Base-by-base conservation (phyloP, 2,329 filamentous ascomycete genomes). In the Penicillium aurantiogriseum region DNA sequence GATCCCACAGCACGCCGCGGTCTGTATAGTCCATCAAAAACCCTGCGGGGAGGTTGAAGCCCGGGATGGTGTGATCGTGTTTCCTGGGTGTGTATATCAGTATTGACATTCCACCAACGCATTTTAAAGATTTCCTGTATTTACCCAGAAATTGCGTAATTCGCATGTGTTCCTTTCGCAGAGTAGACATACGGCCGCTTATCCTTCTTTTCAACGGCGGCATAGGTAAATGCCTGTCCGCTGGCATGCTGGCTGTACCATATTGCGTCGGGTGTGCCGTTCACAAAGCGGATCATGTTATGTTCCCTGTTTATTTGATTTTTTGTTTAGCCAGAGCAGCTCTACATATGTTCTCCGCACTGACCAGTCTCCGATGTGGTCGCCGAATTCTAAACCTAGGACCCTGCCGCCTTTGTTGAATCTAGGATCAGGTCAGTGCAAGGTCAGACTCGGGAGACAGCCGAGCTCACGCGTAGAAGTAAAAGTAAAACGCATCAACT, bases 171-270 rank as follows among this genome's bases (percentile, higher is more conserved):
- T 9, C 86, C 87, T 48, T 83, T 83, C 0, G 82, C 81, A 2
- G 80, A 81, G 69, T 85, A 89, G 25, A 77, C 75, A 31, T 88
- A 72, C 1, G 86, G 85, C 57, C 85, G 75, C 2, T 75, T 66
- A 3, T 79, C 80, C 44, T 75, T 69, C 65, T 87, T 85, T 60
- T 86, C 79, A 1, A 83, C 75, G 2, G 79, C 76, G 4, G 73
- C 62, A 66, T 86, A 89, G 2, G 76, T 79, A 69, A 88, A 88
- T 1, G 86, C 86, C 70, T 88, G 77, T 5, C 87, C 87, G 60
- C 80, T 79, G 31, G 77, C 72, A 68, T 89, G 87, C 67, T 88
- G 86, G 51, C 80, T 84, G 67, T 81, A 88, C 84, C 85, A 89
- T 13, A 88, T 69, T 1, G 79, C 76, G 59, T 79, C 70, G 0